These are phyloP conservation scores for Candida andamanensis DNA, from an alignment of 805 yeast species.

Conservation along the genomic window DNA sequence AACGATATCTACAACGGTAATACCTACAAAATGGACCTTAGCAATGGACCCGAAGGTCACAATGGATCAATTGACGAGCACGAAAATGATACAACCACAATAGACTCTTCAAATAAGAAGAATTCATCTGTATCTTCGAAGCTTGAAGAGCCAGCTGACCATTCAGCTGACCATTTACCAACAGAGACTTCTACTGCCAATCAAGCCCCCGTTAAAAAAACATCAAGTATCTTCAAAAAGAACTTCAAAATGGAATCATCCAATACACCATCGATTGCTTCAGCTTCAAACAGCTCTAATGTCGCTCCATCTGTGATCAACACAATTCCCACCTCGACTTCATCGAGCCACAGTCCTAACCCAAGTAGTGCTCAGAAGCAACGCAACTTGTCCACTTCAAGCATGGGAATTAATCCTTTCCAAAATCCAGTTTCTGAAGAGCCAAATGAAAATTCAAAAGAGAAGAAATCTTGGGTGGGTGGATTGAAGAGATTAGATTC, in stretches of 20 bases:
- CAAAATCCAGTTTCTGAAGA: slow-evolving; percentile 2
- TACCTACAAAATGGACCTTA: slow-evolving; percentile 9
- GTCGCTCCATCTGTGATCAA: too few species aligned
- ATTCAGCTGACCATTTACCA: slow-evolving; percentile 1
- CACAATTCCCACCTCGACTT: not conserved
- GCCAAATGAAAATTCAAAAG: slow-evolving; percentile 12
- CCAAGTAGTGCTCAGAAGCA: not conserved
- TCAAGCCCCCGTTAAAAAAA: slow-evolving; percentile 3
- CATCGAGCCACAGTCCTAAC: not conserved
- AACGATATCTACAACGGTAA: slow-evolving; percentile 28
- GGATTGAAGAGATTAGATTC: slow-evolving; percentile 31
- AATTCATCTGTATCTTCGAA: slow-evolving; percentile 5
- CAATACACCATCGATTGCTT: slow-evolving; percentile 6
- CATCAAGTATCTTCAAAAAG: slow-evolving; percentile 23
- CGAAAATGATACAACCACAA: slow-evolving; percentile 3
- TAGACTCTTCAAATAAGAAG: slow-evolving; percentile 5
- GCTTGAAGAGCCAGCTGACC: too few species aligned
- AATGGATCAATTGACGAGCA: not conserved
- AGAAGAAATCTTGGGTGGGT: slow-evolving; percentile 39
- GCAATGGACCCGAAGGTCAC: not conserved
- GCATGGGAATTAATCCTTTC: slow-evolving; percentile 3
- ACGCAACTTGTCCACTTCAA: slow-evolving; percentile 2
- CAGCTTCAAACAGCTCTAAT: slow-evolving; percentile 3
- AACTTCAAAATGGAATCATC: slow-evolving; percentile 22
- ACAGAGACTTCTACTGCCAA: slow-evolving; percentile 4